phyloP scores from a whole-genome alignment of 176 grass and related monocot genomes.

The maize (Zea mays) region Zm-B73-REFERENCE-NAM-5.0 NC_050103.1:169739501-169740000 shows the following conservation, averaged over 20 bases:
- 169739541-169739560: conserved; percentile 87
- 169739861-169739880: conserved; percentile 29
- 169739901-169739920: conserved; percentile 20
- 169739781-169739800: neutral
- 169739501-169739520: conserved; percentile 91
- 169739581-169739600: conserved; percentile 69
- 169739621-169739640: neutral
- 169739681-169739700: conserved; percentile 2
- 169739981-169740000: conserved; percentile 96
- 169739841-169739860: conserved; percentile 9
- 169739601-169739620: conserved; percentile 87
- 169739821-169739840: conserved; percentile 11
- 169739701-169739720: neutral
- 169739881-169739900: conserved; percentile 25
- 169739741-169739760: neutral
- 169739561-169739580: conserved; percentile 75
- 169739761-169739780: neutral
- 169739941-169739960: conserved; percentile 34
- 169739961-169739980: conserved; percentile 48
- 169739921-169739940: neutral
- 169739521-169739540: conserved; percentile 97
- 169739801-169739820: conserved; percentile 1
- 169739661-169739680: neutral
- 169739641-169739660: conserved; percentile 16
- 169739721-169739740: neutral